Conservation (phyloP, 345 rosid genomes). For the Eucalyptus curtisii region DNA sequence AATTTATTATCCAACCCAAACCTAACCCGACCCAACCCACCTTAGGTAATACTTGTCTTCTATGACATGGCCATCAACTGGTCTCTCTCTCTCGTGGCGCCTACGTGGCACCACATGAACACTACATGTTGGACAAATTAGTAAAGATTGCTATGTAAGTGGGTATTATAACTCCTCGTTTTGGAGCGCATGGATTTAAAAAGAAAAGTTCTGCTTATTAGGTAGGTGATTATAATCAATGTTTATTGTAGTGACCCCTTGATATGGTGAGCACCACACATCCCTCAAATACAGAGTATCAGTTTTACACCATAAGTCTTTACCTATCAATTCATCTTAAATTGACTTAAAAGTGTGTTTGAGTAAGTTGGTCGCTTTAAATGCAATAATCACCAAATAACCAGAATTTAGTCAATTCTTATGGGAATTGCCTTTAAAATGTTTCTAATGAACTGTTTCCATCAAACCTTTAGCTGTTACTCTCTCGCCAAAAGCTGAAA, state of each 20-base stretch:
- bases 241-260: neutral
- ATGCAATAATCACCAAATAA: neutral
- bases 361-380: neutral
- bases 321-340: neutral
- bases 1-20: too few species aligned
- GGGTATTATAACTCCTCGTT: neutral
- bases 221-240: neutral
- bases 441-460: neutral
- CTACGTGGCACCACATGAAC: neutral
- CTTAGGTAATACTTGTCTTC: accelerated
- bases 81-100: neutral
- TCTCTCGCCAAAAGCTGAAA: neutral
- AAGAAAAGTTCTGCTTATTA: neutral
- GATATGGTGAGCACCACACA: neutral
- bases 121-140: neutral
- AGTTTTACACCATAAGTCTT: neutral
- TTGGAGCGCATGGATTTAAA: neutral
- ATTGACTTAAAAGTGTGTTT: neutral
- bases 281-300: neutral
- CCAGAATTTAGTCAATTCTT: neutral
- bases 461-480: neutral
- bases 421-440: neutral
- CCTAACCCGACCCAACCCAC: too few species aligned
- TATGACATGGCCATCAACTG: neutral
- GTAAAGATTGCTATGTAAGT: neutral